phyloP scores from a whole-genome alignment of 2,329 filamentous ascomycete species.

The Venturia oleaginea region DNA sequence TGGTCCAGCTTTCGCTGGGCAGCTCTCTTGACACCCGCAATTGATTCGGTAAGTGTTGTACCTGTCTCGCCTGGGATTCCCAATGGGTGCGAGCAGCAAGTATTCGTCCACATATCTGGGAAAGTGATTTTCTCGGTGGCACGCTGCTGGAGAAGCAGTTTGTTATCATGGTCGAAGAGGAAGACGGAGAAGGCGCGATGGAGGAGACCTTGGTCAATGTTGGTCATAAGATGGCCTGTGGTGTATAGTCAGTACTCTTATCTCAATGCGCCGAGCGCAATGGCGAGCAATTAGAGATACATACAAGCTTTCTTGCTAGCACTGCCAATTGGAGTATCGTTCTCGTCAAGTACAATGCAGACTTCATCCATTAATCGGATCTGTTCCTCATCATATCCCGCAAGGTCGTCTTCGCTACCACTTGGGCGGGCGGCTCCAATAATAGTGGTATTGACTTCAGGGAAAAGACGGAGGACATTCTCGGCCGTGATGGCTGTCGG shows the following conservation, averaged over 20 bases:
- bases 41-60: constrained; percentile 59
- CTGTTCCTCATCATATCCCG: constrained; percentile 94
- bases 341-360: constrained; percentile 90
- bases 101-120: constrained; percentile 99
- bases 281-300: constrained; percentile 26
- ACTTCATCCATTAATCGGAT: constrained; percentile 98
- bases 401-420: constrained; percentile 55
- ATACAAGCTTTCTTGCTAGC: constrained; percentile 96
- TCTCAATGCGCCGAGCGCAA: background rate
- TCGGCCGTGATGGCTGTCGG: constrained; percentile 68
- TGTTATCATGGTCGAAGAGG: constrained; percentile 90
- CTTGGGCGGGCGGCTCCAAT: constrained; percentile 54
- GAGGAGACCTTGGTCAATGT: constrained; percentile 90
- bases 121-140: constrained; percentile 98
- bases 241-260: constrained; percentile 15
- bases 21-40: constrained; percentile 81
- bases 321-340: constrained; percentile 88
- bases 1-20: constrained; percentile 91
- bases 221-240: constrained; percentile 92
- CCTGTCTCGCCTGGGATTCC: constrained; percentile 89
- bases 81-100: constrained; percentile 95
- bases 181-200: constrained; percentile 98
- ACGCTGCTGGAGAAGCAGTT: constrained; percentile 88
- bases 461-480: constrained; percentile 79
- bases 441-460: constrained; percentile 60